A percentile compares a stretch with the other conserved stretches of the same genome.
phyloP scores from a whole-genome alignment of 106 monocot species.

The Dendrobium catenatum region DNA sequence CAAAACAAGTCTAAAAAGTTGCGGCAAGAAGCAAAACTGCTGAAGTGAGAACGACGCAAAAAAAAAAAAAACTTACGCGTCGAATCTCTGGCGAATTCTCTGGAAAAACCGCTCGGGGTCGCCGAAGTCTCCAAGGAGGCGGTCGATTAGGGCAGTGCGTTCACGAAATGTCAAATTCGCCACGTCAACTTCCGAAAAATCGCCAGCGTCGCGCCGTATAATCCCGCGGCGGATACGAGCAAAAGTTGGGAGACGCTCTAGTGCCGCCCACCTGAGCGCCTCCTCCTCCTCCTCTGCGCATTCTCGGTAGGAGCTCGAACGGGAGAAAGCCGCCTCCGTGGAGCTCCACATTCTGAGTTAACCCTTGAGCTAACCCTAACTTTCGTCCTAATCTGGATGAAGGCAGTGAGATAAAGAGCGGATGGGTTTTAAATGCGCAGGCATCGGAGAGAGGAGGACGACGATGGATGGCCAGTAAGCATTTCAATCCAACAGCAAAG shows the following conservation, averaged over 20 bases:
- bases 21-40: not conserved
- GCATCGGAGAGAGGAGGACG: not conserved
- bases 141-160: conserved; percentile 53
- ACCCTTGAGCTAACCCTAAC: not conserved
- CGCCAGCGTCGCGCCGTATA: conserved; percentile 20
- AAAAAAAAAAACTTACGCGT: conserved; percentile 44
- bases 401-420: not conserved
- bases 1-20: not conserved
- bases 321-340: conserved; percentile 60
- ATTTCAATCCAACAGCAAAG: not conserved
- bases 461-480: not conserved
- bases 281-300: conserved; percentile 59
- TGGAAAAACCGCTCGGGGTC: conserved; percentile 63
- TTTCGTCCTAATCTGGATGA: not conserved
- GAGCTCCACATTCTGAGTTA: conserved; percentile 55
- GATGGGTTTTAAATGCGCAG: conserved; percentile 15
- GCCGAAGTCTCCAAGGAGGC: conserved; percentile 57
- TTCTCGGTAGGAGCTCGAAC: conserved; percentile 52
- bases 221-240: conserved; percentile 59
- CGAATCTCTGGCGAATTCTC: conserved; percentile 69
- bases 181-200: conserved; percentile 58
- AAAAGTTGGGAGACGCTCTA: conserved; percentile 81
- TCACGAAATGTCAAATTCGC: conserved; percentile 41
- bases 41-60: not conserved
- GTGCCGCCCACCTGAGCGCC: conserved; percentile 85